Evolutionary conservation across 768 basidiomycete species (phyloP).

Genomic region (Myochromella boudieri): DNA sequence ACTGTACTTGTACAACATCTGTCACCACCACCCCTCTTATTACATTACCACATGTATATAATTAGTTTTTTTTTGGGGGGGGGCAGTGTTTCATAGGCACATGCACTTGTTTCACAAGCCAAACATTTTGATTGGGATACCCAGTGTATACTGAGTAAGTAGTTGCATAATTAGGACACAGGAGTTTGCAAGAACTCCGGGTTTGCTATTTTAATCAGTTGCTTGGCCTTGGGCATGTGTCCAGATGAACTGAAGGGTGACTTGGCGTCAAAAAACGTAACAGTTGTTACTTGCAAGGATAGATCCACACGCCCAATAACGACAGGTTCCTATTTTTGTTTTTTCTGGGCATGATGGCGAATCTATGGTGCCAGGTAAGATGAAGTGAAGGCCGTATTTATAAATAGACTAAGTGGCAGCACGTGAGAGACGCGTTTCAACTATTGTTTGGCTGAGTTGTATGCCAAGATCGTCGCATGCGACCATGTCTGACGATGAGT

Average conservation of each 20-base stretch:
- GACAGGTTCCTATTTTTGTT: conserved; percentile 14
- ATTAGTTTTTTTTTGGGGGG: conserved; percentile 6
- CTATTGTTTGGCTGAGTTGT: background rate
- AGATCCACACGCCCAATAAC: conserved; percentile 11
- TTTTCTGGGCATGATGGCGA: conserved; percentile 10
- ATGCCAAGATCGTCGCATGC: background rate
- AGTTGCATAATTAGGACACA: no score
- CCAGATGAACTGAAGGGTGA: conserved; percentile 6
- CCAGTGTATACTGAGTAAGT: no score
- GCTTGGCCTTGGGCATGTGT: conserved; percentile 21
- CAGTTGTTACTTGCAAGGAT: conserved; percentile 14
- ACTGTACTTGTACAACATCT: conserved; percentile 15
- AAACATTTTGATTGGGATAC: no score
- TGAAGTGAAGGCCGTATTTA: background rate
- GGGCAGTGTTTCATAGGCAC: conserved; percentile 4
- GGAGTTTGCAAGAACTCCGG: conserved; percentile 9
- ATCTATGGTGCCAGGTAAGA: background rate
- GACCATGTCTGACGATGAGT: conserved; percentile 49
- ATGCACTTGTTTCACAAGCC: conserved; percentile 5
- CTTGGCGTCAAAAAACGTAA: conserved; percentile 16
- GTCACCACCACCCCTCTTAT: no score
- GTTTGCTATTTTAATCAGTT: conserved; percentile 8
- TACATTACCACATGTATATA: conserved; percentile 15
- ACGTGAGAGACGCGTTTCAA: conserved; percentile 11
- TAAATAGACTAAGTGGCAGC: conserved; percentile 2